Conservation (phyloP, 495 filamentous ascomycete species). For the Aspergillus kassunensis region DNA sequence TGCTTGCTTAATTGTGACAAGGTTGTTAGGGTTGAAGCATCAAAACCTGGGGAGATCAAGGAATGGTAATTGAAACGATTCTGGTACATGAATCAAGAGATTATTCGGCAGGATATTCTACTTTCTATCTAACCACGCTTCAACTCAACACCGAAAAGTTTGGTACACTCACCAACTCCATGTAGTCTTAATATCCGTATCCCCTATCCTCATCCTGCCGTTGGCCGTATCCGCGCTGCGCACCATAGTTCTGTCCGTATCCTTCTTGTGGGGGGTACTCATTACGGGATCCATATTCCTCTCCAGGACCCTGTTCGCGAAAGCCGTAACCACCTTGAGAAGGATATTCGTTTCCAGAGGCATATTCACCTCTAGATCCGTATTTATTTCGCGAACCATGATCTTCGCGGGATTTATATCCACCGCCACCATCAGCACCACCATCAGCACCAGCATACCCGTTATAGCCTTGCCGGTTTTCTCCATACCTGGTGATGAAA, state of each 20-base stretch:
- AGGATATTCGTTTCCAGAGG: neutral
- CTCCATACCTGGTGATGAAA: slow-evolving; percentile 4
- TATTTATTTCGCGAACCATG: slow-evolving; percentile 2
- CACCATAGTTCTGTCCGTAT: slow-evolving; percentile 13
- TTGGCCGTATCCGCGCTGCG: slow-evolving; percentile 11
- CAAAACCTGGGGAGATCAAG: slow-evolving; percentile 36
- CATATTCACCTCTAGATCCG: neutral
- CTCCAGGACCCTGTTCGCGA: neutral
- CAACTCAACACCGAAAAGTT: neutral
- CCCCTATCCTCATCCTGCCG: slow-evolving; percentile 12
- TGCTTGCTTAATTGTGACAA: slow-evolving; percentile 68
- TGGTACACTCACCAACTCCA: neutral
- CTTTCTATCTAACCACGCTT: neutral
- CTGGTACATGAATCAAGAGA: neutral
- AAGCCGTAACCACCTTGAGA: slow-evolving; percentile 3
- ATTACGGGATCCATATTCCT: neutral
- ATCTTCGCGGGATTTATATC: neutral
- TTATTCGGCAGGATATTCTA: neutral
- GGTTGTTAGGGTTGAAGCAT: slow-evolving; percentile 49
- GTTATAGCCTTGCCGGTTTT: neutral
- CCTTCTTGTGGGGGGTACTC: slow-evolving; percentile 9
- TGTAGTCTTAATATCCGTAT: slow-evolving; percentile 13
- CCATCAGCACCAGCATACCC: neutral
- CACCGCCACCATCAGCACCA: neutral
- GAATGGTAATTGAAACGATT: slow-evolving; percentile 28